Evolutionary conservation across 169 alveolate species (phyloP), one percentile per base, ranked within the genome.

Genomic region (Plasmodium yoelii): DNA sequence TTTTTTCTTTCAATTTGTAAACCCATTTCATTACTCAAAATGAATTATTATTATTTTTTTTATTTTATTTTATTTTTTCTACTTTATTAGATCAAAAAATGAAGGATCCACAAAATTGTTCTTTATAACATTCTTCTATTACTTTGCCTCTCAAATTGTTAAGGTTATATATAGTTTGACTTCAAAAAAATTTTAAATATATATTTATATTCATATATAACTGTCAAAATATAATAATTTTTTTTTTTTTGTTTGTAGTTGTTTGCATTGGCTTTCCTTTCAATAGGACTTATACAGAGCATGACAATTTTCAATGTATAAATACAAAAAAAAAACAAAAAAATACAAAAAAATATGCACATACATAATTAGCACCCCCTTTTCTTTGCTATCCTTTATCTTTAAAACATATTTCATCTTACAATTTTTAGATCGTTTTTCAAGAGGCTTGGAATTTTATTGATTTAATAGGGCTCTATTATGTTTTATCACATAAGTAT

Each of bases 271-370:
- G 88, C 88, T 24, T 75, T 75, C 6, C 65, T 63, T 39, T 75
- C 88, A 28, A 75, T 75, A 39, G 88, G 88, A 34, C 88, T 75
- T 22, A 44, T 75, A 9, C 88, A 75, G 9, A 75, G 53, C 47
- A 63, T 75, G 88, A 77, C 63, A 53, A 65, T 77, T 64, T 77
- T 77, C 63, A 77, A 77, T 44, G 88, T 77, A 77, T 6, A 28
- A 5, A 13, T 44, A 4, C 19, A 26, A 46, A 56, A 7, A 49
- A 46, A 22, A 22, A 22, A 22, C 26, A 22, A 22, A 73, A 24
- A 73, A 12, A 53, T 13, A 42, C 0, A 73, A 10, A 51, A 44
- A 18, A 8, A 42, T 61, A 9, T 28, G 19, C 46, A 26, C 15
- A 56, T 47, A 39, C 18, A 1, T 55, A n/a, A 26, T 7, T 51